phyloP scores from a whole-genome alignment of 768 basidiomycete species.

The Psilocybe tampanensis region DNA sequence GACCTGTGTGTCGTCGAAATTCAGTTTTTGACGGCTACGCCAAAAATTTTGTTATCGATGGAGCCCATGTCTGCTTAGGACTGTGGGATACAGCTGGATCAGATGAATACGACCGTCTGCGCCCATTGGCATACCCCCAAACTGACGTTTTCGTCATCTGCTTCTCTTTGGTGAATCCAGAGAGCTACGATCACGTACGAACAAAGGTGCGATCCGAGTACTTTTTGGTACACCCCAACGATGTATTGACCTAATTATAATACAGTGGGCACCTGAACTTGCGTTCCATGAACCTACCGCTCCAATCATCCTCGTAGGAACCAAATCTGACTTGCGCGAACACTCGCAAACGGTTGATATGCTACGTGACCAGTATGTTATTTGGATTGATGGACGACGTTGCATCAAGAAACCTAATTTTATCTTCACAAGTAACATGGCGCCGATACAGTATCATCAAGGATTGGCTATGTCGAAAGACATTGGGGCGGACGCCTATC shows the following conservation, averaged over 20 bases:
- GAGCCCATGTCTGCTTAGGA: not conserved
- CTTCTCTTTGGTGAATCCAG: not conserved
- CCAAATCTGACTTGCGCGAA: not conserved
- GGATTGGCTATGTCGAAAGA: not conserved
- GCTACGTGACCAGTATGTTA: not conserved
- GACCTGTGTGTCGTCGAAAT: not conserved
- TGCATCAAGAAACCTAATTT: not conserved
- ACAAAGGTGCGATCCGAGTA: conserved; percentile 9
- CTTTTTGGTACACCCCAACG: too few species aligned
- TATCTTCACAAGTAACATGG: not conserved
- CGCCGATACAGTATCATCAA: not conserved
- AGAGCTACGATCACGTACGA: conserved; percentile 1
- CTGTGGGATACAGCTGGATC: not conserved
- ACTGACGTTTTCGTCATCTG: conserved; percentile 9
- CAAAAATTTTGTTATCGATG: not conserved
- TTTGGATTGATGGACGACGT: not conserved
- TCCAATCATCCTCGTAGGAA: not conserved
- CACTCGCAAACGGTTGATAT: not conserved
- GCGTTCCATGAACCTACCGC: not conserved
- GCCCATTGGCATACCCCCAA: not conserved
- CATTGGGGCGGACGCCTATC: not conserved
- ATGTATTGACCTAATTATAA: not conserved
- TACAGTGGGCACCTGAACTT: conserved; percentile 4
- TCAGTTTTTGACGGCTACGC: not conserved
- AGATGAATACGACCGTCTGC: not conserved